Evolutionary conservation across 331 rosid species (phyloP).

Genomic region (Erythrophleum ivorense): DNA sequence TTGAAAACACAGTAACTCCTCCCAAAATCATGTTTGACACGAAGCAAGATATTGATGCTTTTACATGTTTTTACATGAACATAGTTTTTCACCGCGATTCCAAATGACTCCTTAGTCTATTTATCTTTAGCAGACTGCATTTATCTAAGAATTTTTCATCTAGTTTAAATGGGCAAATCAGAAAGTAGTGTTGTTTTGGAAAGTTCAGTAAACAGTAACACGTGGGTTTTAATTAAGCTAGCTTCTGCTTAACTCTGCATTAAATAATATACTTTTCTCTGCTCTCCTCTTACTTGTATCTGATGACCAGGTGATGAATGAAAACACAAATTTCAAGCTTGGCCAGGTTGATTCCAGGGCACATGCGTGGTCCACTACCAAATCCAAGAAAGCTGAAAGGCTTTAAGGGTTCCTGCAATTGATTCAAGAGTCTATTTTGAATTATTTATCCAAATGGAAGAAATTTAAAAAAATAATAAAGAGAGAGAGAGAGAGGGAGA

Average conservation of each 20-base stretch:
- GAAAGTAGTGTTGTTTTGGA: background rate
- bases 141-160: too few relatives aligned
- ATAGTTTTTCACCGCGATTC: too few relatives aligned
- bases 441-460: background rate
- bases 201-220: background rate
- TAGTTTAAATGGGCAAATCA: too few relatives aligned
- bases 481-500: background rate
- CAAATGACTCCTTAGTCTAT: too few relatives aligned
- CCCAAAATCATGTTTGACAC: too few relatives aligned
- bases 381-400: slow-evolving; percentile 85
- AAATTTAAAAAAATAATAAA: background rate
- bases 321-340: slow-evolving; percentile 81
- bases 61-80: too few relatives aligned
- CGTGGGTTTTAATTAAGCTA: background rate
- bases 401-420: slow-evolving; percentile 65
- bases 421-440: background rate
- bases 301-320: slow-evolving; percentile 76
- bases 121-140: background rate
- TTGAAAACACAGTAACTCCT: too few relatives aligned
- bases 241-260: background rate
- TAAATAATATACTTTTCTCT: background rate
- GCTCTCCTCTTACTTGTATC: slow-evolving; percentile 68
- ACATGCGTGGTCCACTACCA: slow-evolving; percentile 92
- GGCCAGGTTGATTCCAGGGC: slow-evolving; percentile 91
- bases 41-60: too few relatives aligned